A percentile compares a stretch with the other conserved stretches of the same genome.
Evolutionary conservation across 257 asterid species (phyloP).

Genomic region (Parsonsia alboflavescens): DNA sequence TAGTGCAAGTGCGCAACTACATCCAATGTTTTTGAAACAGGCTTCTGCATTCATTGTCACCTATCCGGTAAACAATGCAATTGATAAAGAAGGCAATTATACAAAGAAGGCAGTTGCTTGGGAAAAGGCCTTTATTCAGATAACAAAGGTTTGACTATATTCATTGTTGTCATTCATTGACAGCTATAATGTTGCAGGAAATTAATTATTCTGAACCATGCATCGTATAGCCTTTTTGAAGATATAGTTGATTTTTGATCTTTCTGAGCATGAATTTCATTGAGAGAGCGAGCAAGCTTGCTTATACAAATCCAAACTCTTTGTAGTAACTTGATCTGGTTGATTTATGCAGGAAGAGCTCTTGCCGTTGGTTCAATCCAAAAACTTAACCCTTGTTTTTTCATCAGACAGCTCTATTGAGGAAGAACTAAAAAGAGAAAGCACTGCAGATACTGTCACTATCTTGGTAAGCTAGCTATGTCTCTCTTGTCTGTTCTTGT

Average conservation of each 20-base stretch:
- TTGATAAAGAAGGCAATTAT: constrained; percentile 67
- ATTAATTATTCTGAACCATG: not conserved
- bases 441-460: constrained; percentile 95
- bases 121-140: constrained; percentile 96
- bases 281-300: not conserved
- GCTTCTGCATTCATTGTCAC: constrained; percentile 94
- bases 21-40: constrained; percentile 38
- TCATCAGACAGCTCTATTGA: constrained; percentile 95
- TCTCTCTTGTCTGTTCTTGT: not conserved
- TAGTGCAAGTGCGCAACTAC: constrained; percentile 15
- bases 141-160: constrained; percentile 59
- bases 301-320: not conserved
- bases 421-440: constrained; percentile 97
- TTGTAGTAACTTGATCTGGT: constrained; percentile 24
- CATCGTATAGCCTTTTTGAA: not conserved
- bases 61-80: constrained; percentile 91
- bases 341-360: constrained; percentile 65
- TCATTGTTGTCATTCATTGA: constrained; percentile 15
- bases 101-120: constrained; percentile 83
- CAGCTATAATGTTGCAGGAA: not conserved
- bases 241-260: not conserved
- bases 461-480: constrained; percentile 52
- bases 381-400: constrained; percentile 73
- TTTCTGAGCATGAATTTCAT: not conserved
- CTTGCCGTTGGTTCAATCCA: constrained; percentile 70